Percentiles rank a stretch among this genome's conserved stretches.
phyloP scores from a whole-genome alignment of 2,329 filamentous ascomycete genomes.

The Diaporthe australafricana region DNA sequence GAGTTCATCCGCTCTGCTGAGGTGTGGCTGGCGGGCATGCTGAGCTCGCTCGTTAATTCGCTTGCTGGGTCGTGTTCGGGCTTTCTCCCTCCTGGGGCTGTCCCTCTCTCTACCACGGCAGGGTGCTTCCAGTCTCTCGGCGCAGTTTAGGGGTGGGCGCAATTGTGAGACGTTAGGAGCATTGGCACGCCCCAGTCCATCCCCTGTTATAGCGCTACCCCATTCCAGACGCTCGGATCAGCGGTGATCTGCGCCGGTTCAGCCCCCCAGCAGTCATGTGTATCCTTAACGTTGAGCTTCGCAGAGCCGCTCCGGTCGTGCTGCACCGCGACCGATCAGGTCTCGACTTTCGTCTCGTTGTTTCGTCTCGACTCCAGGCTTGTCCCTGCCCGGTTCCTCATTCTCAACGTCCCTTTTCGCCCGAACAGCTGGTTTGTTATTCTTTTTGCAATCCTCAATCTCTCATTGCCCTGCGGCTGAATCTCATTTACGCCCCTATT shows the following conservation, averaged over 20 bases:
- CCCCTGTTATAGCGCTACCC: conserved; percentile 32
- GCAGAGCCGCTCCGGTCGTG: neutral
- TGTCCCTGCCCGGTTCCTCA: neutral
- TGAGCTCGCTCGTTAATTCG: neutral
- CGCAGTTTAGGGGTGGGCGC: conserved; percentile 13
- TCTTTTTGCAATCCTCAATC: conserved; percentile 13
- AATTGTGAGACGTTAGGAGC: conserved; percentile 32
- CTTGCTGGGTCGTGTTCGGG: neutral
- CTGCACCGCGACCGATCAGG: neutral
- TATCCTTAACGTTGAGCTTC: conserved; percentile 17
- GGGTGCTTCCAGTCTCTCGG: conserved; percentile 15
- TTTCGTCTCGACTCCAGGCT: conserved; percentile 15
- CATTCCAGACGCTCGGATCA: neutral
- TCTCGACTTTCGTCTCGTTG: conserved; percentile 30
- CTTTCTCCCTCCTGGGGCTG: neutral
- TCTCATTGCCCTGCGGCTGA: neutral
- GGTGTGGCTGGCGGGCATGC: neutral
- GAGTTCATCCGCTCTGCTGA: conserved; percentile 10
- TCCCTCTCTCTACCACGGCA: neutral
- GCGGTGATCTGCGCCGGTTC: conserved; percentile 2
- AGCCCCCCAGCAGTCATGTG: conserved; percentile 1
- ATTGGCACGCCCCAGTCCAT: conserved; percentile 28
- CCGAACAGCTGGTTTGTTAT: conserved; percentile 33
- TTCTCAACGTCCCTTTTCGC: conserved; percentile 23
- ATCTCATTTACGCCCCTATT: neutral